These are phyloP conservation scores for Blepharisma undulans DNA, from an alignment of 169 alveolate species.

Conservation along the genomic window DNA sequence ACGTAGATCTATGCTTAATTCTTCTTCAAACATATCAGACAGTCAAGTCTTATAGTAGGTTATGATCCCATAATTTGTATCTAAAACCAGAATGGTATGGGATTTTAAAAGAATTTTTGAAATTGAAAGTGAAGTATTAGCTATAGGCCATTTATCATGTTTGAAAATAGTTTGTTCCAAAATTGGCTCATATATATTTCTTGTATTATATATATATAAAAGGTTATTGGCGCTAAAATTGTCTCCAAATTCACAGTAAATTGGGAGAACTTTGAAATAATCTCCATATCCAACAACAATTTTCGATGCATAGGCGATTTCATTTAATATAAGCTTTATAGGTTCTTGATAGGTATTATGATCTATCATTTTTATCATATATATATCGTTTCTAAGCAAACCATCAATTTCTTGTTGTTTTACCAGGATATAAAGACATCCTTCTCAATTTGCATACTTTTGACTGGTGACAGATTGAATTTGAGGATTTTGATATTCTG, in stretches of 20 bases:
- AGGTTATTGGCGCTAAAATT: background rate
- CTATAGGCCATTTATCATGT: background rate
- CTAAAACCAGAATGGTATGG: background rate
- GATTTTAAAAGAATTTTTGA: background rate
- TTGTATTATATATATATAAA: too few species aligned
- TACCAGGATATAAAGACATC: background rate
- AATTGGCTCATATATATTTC: background rate
- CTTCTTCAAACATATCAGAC: background rate
- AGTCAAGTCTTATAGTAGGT: background rate
- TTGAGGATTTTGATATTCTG: background rate
- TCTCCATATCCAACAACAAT: background rate
- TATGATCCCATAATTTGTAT: background rate
- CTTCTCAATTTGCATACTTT: background rate
- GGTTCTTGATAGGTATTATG: background rate
- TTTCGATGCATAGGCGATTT: background rate
- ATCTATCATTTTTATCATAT: background rate
- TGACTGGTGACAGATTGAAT: background rate
- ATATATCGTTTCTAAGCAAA: background rate
- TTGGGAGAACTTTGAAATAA: background rate
- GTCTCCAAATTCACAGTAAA: background rate
- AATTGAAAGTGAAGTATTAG: background rate
- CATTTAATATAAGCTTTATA: background rate
- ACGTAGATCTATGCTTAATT: background rate
- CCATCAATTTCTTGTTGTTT: background rate
- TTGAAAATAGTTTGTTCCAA: background rate